Evolutionary conservation across 1,139 yeast genomes (phyloP).

Genomic region (Lodderomyces theae): DNA sequence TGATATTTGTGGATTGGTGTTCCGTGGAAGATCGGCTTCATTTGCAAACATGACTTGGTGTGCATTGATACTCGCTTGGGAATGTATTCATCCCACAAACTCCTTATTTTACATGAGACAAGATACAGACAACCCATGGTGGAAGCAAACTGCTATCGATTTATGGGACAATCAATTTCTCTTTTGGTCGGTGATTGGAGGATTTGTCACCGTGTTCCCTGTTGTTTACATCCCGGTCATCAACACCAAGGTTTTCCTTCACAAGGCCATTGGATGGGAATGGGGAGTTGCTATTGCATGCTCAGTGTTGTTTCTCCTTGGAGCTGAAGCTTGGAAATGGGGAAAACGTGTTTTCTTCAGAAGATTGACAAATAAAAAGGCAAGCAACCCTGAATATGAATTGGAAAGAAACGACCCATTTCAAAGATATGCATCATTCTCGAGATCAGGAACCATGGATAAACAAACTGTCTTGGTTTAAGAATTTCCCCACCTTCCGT

Average conservation of each 20-base stretch:
- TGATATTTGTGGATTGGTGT: constrained; percentile 57
- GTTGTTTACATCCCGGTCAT: constrained; percentile 86
- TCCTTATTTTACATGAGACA: constrained; percentile 78
- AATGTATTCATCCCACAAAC: constrained; percentile 72
- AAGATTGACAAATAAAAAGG: constrained; percentile 24
- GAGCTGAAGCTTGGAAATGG: constrained; percentile 69
- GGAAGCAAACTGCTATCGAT: constrained; percentile 55
- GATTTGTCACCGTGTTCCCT: constrained; percentile 74
- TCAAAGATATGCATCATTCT: constrained; percentile 57
- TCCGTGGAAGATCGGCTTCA: constrained; percentile 75
- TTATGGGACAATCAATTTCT: constrained; percentile 75
- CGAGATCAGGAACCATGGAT: constrained; percentile 45
- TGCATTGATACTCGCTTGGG: constrained; percentile 85
- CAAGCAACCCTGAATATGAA: constrained; percentile 61
- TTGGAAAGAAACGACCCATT: constrained; percentile 64
- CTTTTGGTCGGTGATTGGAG: constrained; percentile 80
- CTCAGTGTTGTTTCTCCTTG: constrained; percentile 54
- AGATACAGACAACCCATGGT: constrained; percentile 58
- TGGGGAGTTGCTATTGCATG: constrained; percentile 80
- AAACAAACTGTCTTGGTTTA: constrained; percentile 7
- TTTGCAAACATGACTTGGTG: constrained; percentile 92
- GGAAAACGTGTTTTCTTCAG: constrained; percentile 58
- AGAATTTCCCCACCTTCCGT: background rate
- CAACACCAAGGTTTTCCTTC: constrained; percentile 73
- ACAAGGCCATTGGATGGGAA: constrained; percentile 71